Evolutionary conservation across 2,329 filamentous ascomycete species (phyloP).

Genomic region (Trichoderma oligosporum): DNA sequence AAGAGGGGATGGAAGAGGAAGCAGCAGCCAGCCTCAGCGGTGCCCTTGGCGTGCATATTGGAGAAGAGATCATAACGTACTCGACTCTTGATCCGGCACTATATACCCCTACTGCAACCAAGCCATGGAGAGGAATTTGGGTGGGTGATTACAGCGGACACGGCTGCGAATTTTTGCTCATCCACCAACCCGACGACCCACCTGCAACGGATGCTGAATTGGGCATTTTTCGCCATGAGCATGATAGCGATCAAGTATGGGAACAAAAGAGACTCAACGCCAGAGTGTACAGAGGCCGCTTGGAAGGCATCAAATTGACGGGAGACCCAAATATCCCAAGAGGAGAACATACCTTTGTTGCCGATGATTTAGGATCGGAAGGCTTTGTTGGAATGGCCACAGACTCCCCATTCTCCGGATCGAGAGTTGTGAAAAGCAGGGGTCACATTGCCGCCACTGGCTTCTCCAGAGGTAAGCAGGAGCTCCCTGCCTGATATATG

Average conservation of each 20-base stretch:
- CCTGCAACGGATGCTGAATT: constrained; percentile 38
- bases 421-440: constrained; percentile 65
- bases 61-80: constrained; percentile 58
- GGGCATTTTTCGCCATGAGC: constrained; percentile 37
- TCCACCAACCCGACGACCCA: constrained; percentile 65
- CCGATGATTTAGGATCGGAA: constrained; percentile 66
- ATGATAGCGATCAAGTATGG: constrained; percentile 47
- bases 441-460: constrained; percentile 75
- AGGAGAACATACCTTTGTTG: constrained; percentile 78
- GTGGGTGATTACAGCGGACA: constrained; percentile 86
- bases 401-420: constrained; percentile 68
- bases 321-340: constrained; percentile 87
- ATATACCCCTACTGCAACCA: constrained; percentile 77
- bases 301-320: constrained; percentile 87
- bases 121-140: constrained; percentile 88
- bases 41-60: constrained; percentile 45
- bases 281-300: constrained; percentile 57
- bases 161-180: constrained; percentile 80
- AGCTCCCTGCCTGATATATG: background rate
- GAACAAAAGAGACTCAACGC: constrained; percentile 43
- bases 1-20: constrained; percentile 2
- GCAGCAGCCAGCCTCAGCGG: constrained; percentile 19
- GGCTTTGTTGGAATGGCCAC: constrained; percentile 63
- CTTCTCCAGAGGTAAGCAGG: constrained; percentile 64
- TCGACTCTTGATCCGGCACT: constrained; percentile 66